These are phyloP conservation scores for Sindora glabra DNA, from an alignment of 306 rosid genomes.

Conservation along the genomic window DNA sequence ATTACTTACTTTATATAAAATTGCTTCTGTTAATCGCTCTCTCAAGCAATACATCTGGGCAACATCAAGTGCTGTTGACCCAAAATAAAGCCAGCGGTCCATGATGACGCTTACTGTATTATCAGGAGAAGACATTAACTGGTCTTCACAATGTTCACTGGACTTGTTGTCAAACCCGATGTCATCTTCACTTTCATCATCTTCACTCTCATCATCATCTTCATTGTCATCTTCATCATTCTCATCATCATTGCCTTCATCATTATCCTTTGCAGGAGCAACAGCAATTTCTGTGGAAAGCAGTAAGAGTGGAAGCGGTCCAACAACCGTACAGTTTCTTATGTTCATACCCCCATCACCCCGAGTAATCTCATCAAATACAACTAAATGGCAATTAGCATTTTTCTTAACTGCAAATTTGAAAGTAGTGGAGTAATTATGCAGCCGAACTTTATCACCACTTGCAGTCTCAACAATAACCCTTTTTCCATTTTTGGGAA, in stretches of 20 bases:
- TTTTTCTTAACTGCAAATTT: conserved; percentile 19
- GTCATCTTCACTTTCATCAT: conserved; percentile 47
- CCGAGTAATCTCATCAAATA: conserved; percentile 72
- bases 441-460: conserved; percentile 62
- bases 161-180: conserved; percentile 40
- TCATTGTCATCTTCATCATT: neutral
- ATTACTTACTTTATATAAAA: conserved; percentile 56
- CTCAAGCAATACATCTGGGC: conserved; percentile 90
- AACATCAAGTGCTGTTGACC: conserved; percentile 78
- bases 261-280: conserved; percentile 36
- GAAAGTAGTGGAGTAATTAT: conserved; percentile 38
- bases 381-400: conserved; percentile 29
- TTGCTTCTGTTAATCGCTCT: conserved; percentile 71
- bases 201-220: conserved; percentile 18
- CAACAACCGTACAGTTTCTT: conserved; percentile 58
- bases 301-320: conserved; percentile 69
- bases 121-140: conserved; percentile 74
- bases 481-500: conserved; percentile 23
- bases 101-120: conserved; percentile 53
- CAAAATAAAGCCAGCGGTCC: conserved; percentile 73
- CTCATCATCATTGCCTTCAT: neutral
- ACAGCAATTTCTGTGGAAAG: conserved; percentile 84
- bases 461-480: conserved; percentile 40
- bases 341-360: conserved; percentile 57
- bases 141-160: conserved; percentile 33